These are phyloP conservation scores for Pneumocystis wakefieldiae DNA, from an alignment of 1,139 yeast species.

Conservation along the genomic window DNA sequence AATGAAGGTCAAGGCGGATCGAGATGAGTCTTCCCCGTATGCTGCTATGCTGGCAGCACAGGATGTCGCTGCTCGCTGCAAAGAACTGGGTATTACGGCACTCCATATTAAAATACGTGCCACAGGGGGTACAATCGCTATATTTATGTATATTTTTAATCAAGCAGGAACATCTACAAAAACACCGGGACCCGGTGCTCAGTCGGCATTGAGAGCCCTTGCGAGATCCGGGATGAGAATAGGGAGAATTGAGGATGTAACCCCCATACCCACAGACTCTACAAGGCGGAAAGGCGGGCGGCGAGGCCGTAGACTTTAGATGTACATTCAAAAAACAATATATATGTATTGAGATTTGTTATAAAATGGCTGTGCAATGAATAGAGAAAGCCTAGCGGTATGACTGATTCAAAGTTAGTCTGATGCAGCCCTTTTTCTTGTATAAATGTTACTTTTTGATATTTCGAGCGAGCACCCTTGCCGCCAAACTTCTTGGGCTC, in stretches of 20 bases:
- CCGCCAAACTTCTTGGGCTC: slow-evolving; percentile 77
- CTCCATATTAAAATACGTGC: slow-evolving; percentile 99
- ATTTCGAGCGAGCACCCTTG: not conserved
- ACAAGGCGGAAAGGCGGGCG: slow-evolving; percentile 99
- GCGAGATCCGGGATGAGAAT: slow-evolving; percentile 99
- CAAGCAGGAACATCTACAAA: slow-evolving; percentile 67
- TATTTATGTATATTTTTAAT: not conserved
- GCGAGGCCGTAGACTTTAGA: slow-evolving; percentile 99
- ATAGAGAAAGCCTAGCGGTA: not conserved
- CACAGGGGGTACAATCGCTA: slow-evolving; percentile 67
- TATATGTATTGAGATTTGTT: too few species aligned
- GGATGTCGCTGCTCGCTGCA: slow-evolving; percentile 97
- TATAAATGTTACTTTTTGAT: not conserved
- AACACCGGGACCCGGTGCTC: slow-evolving; percentile 99
- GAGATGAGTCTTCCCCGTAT: slow-evolving; percentile 99
- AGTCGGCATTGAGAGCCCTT: slow-evolving; percentile 98
- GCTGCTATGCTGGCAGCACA: slow-evolving; percentile 99
- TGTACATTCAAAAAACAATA: too few species aligned
- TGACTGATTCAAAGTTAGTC: not conserved
- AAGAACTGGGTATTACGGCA: slow-evolving; percentile 99
- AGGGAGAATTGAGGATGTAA: slow-evolving; percentile 99
- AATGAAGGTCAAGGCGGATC: slow-evolving; percentile 99
- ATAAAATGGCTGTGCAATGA: too few species aligned
- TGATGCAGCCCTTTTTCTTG: too few species aligned
- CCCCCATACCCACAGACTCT: slow-evolving; percentile 99